These are phyloP conservation scores for Colletotrichum coccodes DNA, from an alignment of 2,329 filamentous ascomycete genomes.

Conservation along the genomic window DNA sequence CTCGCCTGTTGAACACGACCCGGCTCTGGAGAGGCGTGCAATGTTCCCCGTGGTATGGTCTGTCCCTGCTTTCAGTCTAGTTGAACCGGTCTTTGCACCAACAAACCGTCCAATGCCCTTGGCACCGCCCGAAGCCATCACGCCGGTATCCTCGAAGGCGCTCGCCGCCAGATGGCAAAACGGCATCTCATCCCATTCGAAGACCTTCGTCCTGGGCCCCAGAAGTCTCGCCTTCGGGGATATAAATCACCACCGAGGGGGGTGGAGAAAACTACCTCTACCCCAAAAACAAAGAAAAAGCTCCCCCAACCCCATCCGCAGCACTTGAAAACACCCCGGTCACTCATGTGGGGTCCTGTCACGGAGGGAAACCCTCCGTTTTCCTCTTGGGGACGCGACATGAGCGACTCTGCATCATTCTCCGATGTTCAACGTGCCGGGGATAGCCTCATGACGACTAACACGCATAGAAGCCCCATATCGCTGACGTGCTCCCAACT, in stretches of 20 bases:
- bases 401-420: background rate
- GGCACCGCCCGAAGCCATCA: background rate
- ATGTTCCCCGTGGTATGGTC: background rate
- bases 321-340: background rate
- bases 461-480: background rate
- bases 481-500: too few species aligned
- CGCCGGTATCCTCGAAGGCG: background rate
- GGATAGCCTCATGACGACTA: conserved; percentile 11
- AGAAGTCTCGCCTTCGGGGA: conserved; percentile 12
- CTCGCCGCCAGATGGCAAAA: background rate
- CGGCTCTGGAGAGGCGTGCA: background rate
- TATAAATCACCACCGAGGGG: conserved; percentile 23
- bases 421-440: background rate
- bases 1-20: too few species aligned
- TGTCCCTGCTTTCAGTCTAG: background rate
- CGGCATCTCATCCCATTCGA: conserved; percentile 20
- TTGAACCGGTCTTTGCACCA: background rate
- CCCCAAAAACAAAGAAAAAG: conserved; percentile 10
- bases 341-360: conserved; percentile 15
- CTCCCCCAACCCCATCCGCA: background rate
- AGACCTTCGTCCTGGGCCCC: background rate
- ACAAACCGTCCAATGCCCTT: background rate
- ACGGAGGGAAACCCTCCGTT: conserved; percentile 21
- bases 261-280: background rate
- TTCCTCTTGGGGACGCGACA: background rate